Evolutionary conservation across 2,329 filamentous ascomycete species (phyloP).

Genomic region (Colletotrichum sp.): DNA sequence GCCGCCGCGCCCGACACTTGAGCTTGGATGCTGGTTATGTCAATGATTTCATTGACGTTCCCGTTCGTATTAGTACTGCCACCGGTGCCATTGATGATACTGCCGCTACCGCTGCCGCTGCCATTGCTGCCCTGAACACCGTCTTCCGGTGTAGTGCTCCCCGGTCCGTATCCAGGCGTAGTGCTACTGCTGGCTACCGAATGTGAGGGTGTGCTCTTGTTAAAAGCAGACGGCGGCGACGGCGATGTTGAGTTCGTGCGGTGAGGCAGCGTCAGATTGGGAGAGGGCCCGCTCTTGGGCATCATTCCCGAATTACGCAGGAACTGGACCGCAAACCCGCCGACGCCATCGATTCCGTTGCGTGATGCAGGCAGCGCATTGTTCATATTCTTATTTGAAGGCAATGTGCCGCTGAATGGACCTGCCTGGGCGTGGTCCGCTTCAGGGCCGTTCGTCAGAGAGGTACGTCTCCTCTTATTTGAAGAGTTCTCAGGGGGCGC

Average conservation of each 20-base stretch:
- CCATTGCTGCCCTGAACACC: not conserved
- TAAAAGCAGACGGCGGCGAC: not conserved
- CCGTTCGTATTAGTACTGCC: not conserved
- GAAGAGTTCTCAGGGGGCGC: not conserved
- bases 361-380: not conserved
- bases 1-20: not conserved
- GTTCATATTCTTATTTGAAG: not conserved
- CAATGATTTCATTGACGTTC: not conserved
- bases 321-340: constrained; percentile 1
- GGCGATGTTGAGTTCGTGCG: not conserved
- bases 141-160: not conserved
- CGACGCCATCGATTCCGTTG: not conserved
- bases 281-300: not conserved
- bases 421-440: not conserved
- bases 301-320: not conserved
- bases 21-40: constrained; percentile 15
- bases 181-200: not conserved
- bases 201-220: constrained; percentile 12
- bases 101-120: not conserved
- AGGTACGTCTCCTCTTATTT: constrained; percentile 26
- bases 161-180: not conserved
- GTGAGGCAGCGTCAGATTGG: constrained; percentile 5
- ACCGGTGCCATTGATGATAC: not conserved
- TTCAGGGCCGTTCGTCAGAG: not conserved
- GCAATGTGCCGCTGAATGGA: not conserved